Evolutionary conservation across 192 early-diverging fungal genomes (phyloP).

Genomic region (Rhizoclosmatium globosum): DNA sequence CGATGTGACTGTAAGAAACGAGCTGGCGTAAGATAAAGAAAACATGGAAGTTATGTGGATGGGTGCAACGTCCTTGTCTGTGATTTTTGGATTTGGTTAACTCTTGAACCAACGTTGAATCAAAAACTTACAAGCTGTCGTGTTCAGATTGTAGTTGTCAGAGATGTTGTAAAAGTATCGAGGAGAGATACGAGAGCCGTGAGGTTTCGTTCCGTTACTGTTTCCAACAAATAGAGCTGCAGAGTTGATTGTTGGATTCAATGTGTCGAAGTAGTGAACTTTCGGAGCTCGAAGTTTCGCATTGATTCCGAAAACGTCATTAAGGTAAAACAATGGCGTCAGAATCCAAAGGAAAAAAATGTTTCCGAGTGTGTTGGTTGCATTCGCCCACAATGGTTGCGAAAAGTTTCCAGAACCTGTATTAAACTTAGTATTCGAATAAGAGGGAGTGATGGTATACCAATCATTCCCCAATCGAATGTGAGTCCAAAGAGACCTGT

Average conservation of each 20-base stretch:
- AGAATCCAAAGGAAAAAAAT: conserved; percentile 34
- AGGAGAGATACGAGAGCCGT: conserved; percentile 10
- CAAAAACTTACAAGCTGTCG: conserved; percentile 1
- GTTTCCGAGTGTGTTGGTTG: conserved; percentile 10
- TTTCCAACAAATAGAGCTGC: conserved; percentile 26
- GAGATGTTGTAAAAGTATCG: conserved; percentile 23
- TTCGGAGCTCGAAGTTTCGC: background rate
- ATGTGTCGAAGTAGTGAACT: background rate
- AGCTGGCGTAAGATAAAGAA: conserved; percentile 29
- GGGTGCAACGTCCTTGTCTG: background rate
- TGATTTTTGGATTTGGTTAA: no score
- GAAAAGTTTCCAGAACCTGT: conserved; percentile 30
- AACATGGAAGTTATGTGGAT: conserved; percentile 26
- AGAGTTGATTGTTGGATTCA: conserved; percentile 20
- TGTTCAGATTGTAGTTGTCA: conserved; percentile 27
- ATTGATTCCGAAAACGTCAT: conserved; percentile 43
- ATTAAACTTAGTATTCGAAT: background rate
- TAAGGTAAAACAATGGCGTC: conserved; percentile 37
- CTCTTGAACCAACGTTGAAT: no score
- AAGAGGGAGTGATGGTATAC: no score
- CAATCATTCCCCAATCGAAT: conserved; percentile 15
- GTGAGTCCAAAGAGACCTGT: conserved; percentile 15
- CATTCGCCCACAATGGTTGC: conserved; percentile 22
- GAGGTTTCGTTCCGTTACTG: background rate
- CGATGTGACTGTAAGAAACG: conserved; percentile 60